phyloP scores from a whole-genome alignment of 2,329 filamentous ascomycete species.

The Zopfia rhizophila region DNA sequence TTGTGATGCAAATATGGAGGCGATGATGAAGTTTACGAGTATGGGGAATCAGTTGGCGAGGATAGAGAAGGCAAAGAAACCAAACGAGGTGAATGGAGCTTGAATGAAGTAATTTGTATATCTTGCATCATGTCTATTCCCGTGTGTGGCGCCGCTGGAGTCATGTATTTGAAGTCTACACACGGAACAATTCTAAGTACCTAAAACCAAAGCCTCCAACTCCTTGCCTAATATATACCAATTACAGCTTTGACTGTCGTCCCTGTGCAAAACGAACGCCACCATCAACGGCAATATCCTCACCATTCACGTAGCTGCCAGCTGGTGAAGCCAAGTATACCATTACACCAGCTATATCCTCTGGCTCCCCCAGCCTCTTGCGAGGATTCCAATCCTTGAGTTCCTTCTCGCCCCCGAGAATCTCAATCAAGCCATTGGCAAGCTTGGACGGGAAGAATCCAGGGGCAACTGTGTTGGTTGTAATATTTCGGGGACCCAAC shows the following conservation, averaged over 20 bases:
- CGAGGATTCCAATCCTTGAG: slow-evolving; percentile 44
- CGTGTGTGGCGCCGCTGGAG: no score
- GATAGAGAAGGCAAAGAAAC: slow-evolving; percentile 35
- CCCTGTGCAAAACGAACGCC: slow-evolving; percentile 40
- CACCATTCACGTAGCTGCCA: slow-evolving; percentile 43
- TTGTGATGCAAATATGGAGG: slow-evolving; percentile 41
- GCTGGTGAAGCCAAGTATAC: slow-evolving; percentile 46
- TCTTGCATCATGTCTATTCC: no score
- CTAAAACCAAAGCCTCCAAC: not conserved
- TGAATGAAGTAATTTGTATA: no score
- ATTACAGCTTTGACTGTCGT: slow-evolving; percentile 39
- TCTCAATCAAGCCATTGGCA: slow-evolving; percentile 50
- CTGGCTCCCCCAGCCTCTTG: slow-evolving; percentile 43
- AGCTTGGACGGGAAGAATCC: slow-evolving; percentile 53
- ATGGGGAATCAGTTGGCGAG: slow-evolving; percentile 40
- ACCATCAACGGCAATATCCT: slow-evolving; percentile 45
- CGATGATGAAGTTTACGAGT: slow-evolving; percentile 42
- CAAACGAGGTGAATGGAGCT: not conserved
- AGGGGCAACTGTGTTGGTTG: slow-evolving; percentile 51
- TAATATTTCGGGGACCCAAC: slow-evolving; percentile 52
- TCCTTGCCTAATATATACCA: not conserved
- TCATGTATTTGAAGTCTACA: no score
- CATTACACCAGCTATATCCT: slow-evolving; percentile 52
- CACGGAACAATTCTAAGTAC: no score
- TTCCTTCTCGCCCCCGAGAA: slow-evolving; percentile 54